Evolutionary conservation across 345 rosid genomes (phyloP).

Genomic region (Streptanthus diversifolius): DNA sequence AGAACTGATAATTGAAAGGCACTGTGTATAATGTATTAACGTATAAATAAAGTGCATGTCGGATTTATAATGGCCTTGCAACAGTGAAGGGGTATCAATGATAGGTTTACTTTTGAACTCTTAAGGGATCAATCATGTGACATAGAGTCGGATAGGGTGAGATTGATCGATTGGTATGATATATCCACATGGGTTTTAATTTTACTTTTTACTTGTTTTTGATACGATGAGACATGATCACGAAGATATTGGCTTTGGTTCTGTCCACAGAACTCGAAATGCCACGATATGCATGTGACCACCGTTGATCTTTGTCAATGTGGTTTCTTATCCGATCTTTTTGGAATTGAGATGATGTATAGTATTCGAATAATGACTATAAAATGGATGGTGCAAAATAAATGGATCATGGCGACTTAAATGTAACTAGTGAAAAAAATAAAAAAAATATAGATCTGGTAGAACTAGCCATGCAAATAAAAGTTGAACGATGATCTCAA

Average conservation of each 20-base stretch:
- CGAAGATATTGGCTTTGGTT: constrained; percentile 19
- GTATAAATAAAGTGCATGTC: background rate
- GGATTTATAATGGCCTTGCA: background rate
- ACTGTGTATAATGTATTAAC: background rate
- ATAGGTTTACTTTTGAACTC: background rate
- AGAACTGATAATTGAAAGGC: background rate
- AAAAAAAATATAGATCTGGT: background rate
- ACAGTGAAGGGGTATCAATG: background rate
- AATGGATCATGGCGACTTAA: background rate
- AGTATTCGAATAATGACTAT: background rate
- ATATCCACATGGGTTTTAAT: constrained; percentile 24
- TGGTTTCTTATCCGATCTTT: constrained; percentile 33
- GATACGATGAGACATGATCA: constrained; percentile 24
- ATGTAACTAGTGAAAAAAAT: too few species aligned
- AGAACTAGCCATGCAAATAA: background rate
- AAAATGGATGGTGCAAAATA: background rate
- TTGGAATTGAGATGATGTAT: background rate
- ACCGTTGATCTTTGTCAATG: constrained; percentile 25
- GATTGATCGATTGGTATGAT: constrained; percentile 8
- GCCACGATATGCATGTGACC: constrained; percentile 24
- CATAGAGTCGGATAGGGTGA: background rate
- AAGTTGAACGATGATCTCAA: background rate
- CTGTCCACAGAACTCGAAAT: constrained; percentile 28
- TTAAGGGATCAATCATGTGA: background rate
- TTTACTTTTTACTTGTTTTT: background rate